Base-by-base conservation (phyloP, 768 basidiomycete genomes). In the Russula earlei region DNA sequence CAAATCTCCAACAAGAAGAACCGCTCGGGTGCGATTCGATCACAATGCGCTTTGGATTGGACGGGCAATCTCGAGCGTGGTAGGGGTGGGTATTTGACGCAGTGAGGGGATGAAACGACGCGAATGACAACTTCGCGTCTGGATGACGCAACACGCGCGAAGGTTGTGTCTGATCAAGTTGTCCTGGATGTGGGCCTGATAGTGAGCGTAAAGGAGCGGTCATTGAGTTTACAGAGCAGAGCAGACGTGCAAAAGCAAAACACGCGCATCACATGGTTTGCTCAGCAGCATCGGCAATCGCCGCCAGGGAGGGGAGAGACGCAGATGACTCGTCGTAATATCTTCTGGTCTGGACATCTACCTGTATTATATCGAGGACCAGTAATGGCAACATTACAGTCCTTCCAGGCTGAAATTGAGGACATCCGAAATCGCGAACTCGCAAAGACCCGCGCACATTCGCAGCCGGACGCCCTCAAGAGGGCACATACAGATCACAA, bases 331-430 rank as follows among this genome's bases (percentile, higher is more conserved):
- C 55, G 22, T 31, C 37, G 2, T 27, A 40, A 4, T 40, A 40
- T 40, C 49, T 11, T 38, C 24, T 24, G 34, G n/a, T 38, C 17
- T 36, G 22, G 22, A 43, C 36, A 24, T 40, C 29, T 33, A 8
- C 17, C 19, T 45, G 47, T 45, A 53, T 50, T 25, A 17, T 40
- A 37, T 33, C 17, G 14, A 54, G 22, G 22, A 20, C 48, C 57
- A n/a, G 12, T 12, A n/a, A 62, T 62, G 61, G 43, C 59, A 20
- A 79, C 72, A 52, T 69, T 83, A 62, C 77, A 79, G 37, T 76
- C 75, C 15, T 84, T 85, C 63, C 87, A 91, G 68, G 77, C 70
- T 63, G 86, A 88, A 70, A 91, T 90, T 58, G 83, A 89, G 59
- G 80, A 85, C 61, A 85, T 89, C 64, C 80, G 82, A 55, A 74